These are phyloP conservation scores for Ganoderma sinense DNA, from an alignment of 1,284 basidiomycete genomes.

Conservation along the genomic window DNA sequence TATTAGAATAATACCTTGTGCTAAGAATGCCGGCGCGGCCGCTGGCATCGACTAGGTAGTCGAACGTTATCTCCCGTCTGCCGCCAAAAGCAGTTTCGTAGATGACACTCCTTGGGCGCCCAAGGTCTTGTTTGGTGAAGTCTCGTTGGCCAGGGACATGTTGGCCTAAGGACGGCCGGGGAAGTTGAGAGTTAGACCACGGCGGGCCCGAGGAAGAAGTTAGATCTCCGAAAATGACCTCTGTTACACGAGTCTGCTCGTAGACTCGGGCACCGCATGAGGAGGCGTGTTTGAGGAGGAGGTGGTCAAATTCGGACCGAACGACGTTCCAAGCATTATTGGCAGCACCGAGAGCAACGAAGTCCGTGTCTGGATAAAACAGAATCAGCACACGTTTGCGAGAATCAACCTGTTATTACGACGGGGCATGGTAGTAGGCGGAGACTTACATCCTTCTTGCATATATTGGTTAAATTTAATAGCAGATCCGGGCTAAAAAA, in stretches of 20 bases:
- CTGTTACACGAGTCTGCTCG: constrained; percentile 45
- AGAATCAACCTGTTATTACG: neutral
- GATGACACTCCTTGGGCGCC: constrained; percentile 37
- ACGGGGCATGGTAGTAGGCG: neutral
- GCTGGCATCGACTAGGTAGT: constrained; percentile 74
- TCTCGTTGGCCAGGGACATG: constrained; percentile 9
- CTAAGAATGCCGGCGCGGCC: constrained; percentile 74
- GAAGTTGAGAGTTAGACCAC: neutral
- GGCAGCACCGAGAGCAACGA: constrained; percentile 45
- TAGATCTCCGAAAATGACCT: constrained; percentile 38
- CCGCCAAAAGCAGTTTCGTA: constrained; percentile 37
- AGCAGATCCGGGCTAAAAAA: constrained; percentile 47
- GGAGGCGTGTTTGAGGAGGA: constrained; percentile 48
- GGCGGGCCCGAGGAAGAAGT: neutral
- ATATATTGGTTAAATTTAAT: constrained; percentile 52
- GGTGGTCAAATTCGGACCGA: constrained; percentile 50
- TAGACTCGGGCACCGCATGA: constrained; percentile 44
- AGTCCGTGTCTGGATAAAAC: constrained; percentile 45
- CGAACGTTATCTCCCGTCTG: constrained; percentile 57
- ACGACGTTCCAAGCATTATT: constrained; percentile 51
- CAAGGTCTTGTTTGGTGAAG: constrained; percentile 19
- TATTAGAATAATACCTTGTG: constrained; percentile 40
- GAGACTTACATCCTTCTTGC: constrained; percentile 47
- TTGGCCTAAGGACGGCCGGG: constrained; percentile 1
- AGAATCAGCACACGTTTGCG: neutral